Base-by-base conservation (phyloP, 2,329 filamentous ascomycete genomes). In the Sporothrix mexicana region DNA sequence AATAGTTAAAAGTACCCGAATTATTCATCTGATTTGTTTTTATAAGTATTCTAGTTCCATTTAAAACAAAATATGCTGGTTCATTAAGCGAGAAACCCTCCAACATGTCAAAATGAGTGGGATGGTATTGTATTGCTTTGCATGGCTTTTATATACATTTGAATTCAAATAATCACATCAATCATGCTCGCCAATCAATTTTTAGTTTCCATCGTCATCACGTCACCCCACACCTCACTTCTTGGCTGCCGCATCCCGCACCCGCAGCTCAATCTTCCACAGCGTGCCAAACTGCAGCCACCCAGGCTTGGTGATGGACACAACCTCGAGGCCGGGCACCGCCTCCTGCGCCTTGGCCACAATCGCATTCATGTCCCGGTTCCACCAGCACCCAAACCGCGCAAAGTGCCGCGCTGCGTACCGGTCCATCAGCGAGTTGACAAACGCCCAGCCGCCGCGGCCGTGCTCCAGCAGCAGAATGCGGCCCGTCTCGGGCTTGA, bases 341-440 rank as follows among this genome's bases (percentile, higher is more conserved):
- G 78, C 78, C 69, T 77, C 74, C 23, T 81, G 81, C 43, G 88
- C 88, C 74, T 85, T 83, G 70, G 83, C 80, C 9, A 91, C 84
- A 43, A 91, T 83, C 47, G 77, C 80, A 76, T 86, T 85, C 73
- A 91, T 86, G 77, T 91, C 89, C 70, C 89, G 83, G 80, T 91
- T 91, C 88, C 88, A 91, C 89, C 89, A 91, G 81, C 89, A 91
- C 2, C 89, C 89, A 77, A 88, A 91, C 76, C 86, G 85, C 25
- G 83, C 81, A 73, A 89, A 90, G 77, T 91, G 89, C 25, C 81
- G 80, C 17, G 80, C 80, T 0, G 89, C 89, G 72, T 85, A 84
- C 74, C 80, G 82, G 80, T 91, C 89, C 45, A 91, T 80, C 20
- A 87, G 76, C 10, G 81, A 80, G 77, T 91, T 91, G 47, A 91